These are phyloP conservation scores for Salix udensis DNA, from an alignment of 345 rosid genomes.

Conservation along the genomic window DNA sequence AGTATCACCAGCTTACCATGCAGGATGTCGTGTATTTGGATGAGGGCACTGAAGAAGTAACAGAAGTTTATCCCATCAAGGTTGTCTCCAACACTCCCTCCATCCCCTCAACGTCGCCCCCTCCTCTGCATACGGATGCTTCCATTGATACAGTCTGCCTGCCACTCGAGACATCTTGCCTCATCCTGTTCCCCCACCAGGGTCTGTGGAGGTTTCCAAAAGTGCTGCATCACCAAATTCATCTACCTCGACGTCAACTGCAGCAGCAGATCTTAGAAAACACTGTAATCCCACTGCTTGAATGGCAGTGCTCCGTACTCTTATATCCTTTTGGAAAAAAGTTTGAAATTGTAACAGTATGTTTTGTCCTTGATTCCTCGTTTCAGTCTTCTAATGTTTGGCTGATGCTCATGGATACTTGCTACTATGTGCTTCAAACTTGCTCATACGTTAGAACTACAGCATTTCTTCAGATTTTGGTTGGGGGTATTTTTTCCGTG, in stretches of 20 bases:
- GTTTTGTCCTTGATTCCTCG: neutral
- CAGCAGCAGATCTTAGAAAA: neutral
- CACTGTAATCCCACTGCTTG: constrained; percentile 2
- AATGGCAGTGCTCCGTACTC: neutral
- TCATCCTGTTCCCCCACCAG: constrained; percentile 38
- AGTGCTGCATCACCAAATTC: constrained; percentile 5
- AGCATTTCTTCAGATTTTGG: neutral
- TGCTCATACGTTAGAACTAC: neutral
- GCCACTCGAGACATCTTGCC: constrained; percentile 21
- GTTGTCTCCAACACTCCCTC: constrained; percentile 33
- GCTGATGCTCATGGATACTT: constrained; percentile 1
- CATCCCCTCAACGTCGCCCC: constrained; percentile 2
- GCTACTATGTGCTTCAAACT: neutral
- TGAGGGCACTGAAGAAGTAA: constrained; percentile 35
- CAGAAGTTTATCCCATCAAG: constrained; percentile 46
- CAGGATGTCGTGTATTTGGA: constrained; percentile 35
- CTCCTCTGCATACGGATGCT: constrained; percentile 17
- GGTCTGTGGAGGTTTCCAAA: constrained; percentile 18
- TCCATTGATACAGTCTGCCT: constrained; percentile 15
- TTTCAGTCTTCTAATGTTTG: neutral
- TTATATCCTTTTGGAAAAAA: neutral
- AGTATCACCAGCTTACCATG: constrained; percentile 38
- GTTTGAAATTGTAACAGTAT: constrained; percentile 14
- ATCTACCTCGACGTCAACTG: constrained; percentile 1
- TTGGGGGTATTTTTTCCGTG: neutral